Evolutionary conservation across 129 eudicot species (phyloP).

Genomic region (Arctium lappa): DNA sequence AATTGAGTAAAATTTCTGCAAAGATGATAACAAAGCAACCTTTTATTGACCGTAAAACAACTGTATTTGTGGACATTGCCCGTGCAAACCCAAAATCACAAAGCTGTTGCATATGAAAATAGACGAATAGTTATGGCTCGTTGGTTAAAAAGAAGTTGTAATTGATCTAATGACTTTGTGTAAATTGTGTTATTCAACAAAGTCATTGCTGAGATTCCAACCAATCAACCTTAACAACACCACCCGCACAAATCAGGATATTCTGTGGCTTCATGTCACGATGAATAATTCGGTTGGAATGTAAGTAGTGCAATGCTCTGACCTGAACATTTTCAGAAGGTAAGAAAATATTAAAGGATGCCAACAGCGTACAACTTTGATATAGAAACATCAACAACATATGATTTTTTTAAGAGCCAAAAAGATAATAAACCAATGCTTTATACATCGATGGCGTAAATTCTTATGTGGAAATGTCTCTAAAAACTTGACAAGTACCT

Average conservation of each 20-base stretch:
- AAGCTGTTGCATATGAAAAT: slow-evolving; percentile 48
- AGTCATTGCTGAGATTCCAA: background rate
- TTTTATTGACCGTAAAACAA: slow-evolving; percentile 94
- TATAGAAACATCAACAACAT: background rate
- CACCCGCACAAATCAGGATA: slow-evolving; percentile 90
- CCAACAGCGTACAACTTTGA: background rate
- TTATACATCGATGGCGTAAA: background rate
- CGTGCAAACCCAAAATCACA: slow-evolving; percentile 99
- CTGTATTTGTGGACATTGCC: slow-evolving; percentile 98
- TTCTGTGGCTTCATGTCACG: slow-evolving; percentile 99
- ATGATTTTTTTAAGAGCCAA: background rate
- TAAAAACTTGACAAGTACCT: background rate
- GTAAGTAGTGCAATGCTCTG: slow-evolving; percentile 89
- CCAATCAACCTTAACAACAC: slow-evolving; percentile 72
- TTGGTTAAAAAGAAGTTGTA: background rate
- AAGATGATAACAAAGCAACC: slow-evolving; percentile 34
- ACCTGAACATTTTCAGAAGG: slow-evolving; percentile 50
- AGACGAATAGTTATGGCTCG: background rate
- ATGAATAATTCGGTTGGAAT: slow-evolving; percentile 94
- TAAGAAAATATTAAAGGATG: slow-evolving; percentile 7
- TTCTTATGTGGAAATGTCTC: background rate
- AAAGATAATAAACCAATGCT: background rate
- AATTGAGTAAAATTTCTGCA: background rate
- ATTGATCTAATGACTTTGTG: background rate
- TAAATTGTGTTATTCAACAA: background rate